Percentiles rank a stretch among this genome's conserved stretches.
Conservation (phyloP, 2,329 filamentous ascomycete species). For the Metarhizium humberi region DNA sequence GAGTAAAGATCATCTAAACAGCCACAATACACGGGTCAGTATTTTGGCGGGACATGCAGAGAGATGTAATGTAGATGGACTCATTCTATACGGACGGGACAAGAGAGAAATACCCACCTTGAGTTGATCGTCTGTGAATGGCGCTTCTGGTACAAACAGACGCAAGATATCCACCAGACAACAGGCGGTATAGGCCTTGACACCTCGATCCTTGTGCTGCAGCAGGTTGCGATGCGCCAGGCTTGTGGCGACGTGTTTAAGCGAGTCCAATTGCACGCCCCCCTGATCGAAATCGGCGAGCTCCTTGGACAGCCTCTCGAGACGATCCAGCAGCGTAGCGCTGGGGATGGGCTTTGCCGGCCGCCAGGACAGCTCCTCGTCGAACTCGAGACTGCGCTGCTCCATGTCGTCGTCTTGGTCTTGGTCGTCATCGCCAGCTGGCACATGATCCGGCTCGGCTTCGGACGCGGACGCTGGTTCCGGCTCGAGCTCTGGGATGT, state of each 20-base stretch:
- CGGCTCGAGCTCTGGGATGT: conserved; percentile 10
- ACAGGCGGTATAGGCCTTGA: conserved; percentile 79
- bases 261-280: conserved; percentile 70
- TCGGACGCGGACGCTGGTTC: conserved; percentile 5
- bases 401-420: conserved; percentile 6
- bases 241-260: conserved; percentile 75
- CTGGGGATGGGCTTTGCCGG: conserved; percentile 84
- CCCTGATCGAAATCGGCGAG: conserved; percentile 82
- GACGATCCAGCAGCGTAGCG: conserved; percentile 68
- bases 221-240: conserved; percentile 74
- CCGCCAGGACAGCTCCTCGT: conserved; percentile 81
- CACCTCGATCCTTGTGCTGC: conserved; percentile 85
- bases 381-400: conserved; percentile 56
- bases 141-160: conserved; percentile 88
- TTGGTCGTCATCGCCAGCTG: conserved; percentile 1
- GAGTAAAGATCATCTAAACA: conserved; percentile 76
- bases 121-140: conserved; percentile 80
- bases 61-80: background rate
- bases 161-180: conserved; percentile 90
- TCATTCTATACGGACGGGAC: background rate
- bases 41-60: background rate
- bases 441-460: background rate
- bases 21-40: conserved; percentile 2
- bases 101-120: conserved; percentile 52
- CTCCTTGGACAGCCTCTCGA: conserved; percentile 75